Percentiles rank a stretch among this genome's conserved stretches.
Conservation (phyloP, 1,284 basidiomycete genomes). For the Waitea zeae region DNA sequence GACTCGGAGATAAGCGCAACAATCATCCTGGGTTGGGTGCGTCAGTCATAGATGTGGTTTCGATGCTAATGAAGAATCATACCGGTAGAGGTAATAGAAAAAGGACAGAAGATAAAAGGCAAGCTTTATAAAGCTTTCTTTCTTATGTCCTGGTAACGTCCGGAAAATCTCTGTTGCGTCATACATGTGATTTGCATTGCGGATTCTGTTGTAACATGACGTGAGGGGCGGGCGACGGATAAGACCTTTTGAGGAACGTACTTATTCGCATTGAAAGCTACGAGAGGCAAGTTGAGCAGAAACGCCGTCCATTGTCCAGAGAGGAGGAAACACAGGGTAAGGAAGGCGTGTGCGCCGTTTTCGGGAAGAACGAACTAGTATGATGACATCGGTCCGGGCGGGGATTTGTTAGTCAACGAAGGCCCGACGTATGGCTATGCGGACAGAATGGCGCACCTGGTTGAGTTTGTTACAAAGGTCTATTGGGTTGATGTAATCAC, state of each 20-base stretch:
- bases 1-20: constrained; percentile 75
- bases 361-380: constrained; percentile 96
- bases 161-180: constrained; percentile 99
- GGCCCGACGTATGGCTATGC: not conserved
- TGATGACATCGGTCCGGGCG: too few relatives aligned
- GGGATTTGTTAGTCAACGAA: not conserved
- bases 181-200: too few relatives aligned
- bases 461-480: constrained; percentile 99
- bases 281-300: constrained; percentile 79
- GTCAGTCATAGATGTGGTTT: constrained; percentile 3
- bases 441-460: constrained; percentile 38
- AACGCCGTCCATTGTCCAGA: constrained; percentile 95
- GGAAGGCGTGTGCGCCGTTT: constrained; percentile 87
- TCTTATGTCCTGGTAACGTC: constrained; percentile 88
- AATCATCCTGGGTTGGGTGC: constrained; percentile 55
- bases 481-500: constrained; percentile 99
- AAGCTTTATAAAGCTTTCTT: constrained; percentile 92
- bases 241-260: constrained; percentile 28
- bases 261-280: constrained; percentile 93
- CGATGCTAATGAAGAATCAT: constrained; percentile 14
- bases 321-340: constrained; percentile 78
- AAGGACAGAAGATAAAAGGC: constrained; percentile 90
- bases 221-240: too few relatives aligned
- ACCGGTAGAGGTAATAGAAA: constrained; percentile 96
- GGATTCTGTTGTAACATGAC: too few relatives aligned